Evolutionary conservation across 305 asterid species (phyloP).

Genomic region (Solanum aculeatissimum): DNA sequence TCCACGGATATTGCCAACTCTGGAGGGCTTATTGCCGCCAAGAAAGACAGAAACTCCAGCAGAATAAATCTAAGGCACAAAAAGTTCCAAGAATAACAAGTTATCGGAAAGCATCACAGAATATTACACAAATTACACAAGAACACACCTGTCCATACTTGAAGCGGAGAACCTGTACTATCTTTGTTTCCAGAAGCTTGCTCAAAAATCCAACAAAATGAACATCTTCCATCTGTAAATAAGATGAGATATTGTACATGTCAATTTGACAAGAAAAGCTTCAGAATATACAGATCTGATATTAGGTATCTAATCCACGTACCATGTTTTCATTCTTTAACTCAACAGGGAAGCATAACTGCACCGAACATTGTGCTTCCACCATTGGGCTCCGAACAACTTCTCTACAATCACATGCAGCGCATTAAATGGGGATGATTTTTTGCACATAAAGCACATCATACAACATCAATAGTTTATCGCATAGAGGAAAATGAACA

Average conservation of each 20-base stretch:
- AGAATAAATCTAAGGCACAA: conserved; percentile 57
- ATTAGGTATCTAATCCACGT: not conserved
- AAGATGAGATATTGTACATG: conserved; percentile 10
- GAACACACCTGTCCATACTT: conserved; percentile 73
- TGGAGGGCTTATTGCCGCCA: conserved; percentile 93
- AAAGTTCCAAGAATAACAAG: conserved; percentile 15
- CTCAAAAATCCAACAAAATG: conserved; percentile 78
- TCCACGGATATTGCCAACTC: conserved; percentile 74
- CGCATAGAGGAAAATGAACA: not conserved
- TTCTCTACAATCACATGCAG: conserved; percentile 48
- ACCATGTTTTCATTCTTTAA: conserved; percentile 80
- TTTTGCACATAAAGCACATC: not conserved
- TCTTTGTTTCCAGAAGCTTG: conserved; percentile 94
- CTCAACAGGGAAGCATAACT: conserved; percentile 87
- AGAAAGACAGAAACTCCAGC: conserved; percentile 92
- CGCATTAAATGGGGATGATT: conserved; percentile 7
- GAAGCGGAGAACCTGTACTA: conserved; percentile 84
- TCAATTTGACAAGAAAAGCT: not conserved
- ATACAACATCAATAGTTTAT: not conserved
- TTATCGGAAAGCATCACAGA: not conserved
- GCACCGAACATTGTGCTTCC: conserved; percentile 96
- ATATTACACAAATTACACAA: not conserved
- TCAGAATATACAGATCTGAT: not conserved
- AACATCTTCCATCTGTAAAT: conserved; percentile 72
- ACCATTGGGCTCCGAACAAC: conserved; percentile 92